Evolutionary conservation across 1,139 yeast species (phyloP), one percentile per base, ranked within the genome.

Genomic region (Lodderomyces beijingensis): DNA sequence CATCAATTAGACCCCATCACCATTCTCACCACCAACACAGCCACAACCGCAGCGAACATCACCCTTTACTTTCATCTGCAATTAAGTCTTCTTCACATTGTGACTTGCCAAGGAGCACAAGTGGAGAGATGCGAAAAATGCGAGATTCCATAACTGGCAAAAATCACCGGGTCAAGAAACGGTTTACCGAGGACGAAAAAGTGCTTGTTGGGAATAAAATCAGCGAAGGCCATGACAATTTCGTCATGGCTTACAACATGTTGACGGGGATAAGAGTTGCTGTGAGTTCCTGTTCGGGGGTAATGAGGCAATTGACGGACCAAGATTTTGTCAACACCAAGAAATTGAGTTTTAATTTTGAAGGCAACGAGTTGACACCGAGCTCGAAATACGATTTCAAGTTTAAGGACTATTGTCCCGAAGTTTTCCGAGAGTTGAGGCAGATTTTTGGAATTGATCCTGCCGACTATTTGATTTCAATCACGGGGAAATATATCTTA

Each of bases 231-330:
- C 97, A 91, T 51, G 88, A 79, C 34, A 91, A 89, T 56, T 93
- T 83, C 50, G 87, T 88, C 23, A 80, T 91, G 68, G 98, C 97
- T 1, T 93, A 91, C 56, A 88, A 91, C 56, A 91, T 93, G 96
- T 70, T 93, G 37, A 89, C 98, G 0, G 98, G 99, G 9, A 91
- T 93, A 32, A 70, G 98, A 39, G 95, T 89, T 2, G 93, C 96
- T 0, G 97, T 88, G 1, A 85, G 96, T 8, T 66, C 96, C 37
- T 84, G 95, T 48, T 86, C 96, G 1, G 95, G 95, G 28, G 72
- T 83, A 6, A 85, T 87, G 74, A 75, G 81, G 37, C 80, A 82
- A 24, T 62, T 91, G 30, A 71, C 69, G 2, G 82, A 78, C 32
- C 70, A 65, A 10, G 96, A 89, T 54, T 91, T 89, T 55, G 64